Percentiles rank a stretch among this genome's conserved stretches.
These are phyloP conservation scores for Gentiana dahurica DNA, from an alignment of 257 asterid genomes.

Conservation along the genomic window DNA sequence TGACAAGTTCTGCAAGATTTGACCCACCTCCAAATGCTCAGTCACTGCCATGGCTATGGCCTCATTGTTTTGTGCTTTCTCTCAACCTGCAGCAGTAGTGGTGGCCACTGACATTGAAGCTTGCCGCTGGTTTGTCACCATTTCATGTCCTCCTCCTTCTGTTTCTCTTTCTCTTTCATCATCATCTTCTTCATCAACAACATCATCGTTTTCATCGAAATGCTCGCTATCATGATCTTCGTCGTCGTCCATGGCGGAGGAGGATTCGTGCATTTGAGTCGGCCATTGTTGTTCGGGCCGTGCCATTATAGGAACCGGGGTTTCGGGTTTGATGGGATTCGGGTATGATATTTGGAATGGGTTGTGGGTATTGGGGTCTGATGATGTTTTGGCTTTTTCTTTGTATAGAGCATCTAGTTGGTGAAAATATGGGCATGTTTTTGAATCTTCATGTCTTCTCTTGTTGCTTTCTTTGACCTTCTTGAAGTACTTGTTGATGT, in stretches of 20 bases:
- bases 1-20: slow-evolving; percentile 14
- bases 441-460: slow-evolving; percentile 73
- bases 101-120: slow-evolving; percentile 29
- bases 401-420: slow-evolving; percentile 76
- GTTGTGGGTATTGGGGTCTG: slow-evolving; percentile 6
- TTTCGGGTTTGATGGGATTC: slow-evolving; percentile 18
- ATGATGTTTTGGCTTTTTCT: slow-evolving; percentile 34
- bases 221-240: slow-evolving; percentile 31
- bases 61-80: background rate
- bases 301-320: slow-evolving; percentile 66
- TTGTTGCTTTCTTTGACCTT: slow-evolving; percentile 87
- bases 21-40: slow-evolving; percentile 20
- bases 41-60: slow-evolving; percentile 5
- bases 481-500: slow-evolving; percentile 87
- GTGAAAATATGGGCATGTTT: slow-evolving; percentile 86
- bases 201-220: slow-evolving; percentile 23
- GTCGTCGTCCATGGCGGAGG: slow-evolving; percentile 4
- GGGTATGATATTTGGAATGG: slow-evolving; percentile 5
- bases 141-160: slow-evolving; percentile 49
- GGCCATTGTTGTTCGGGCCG: slow-evolving; percentile 97
- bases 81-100: slow-evolving; percentile 18
- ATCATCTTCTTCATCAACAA: slow-evolving; percentile 18
- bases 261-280: slow-evolving; percentile 14
- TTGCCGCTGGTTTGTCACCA: slow-evolving; percentile 46
- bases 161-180: slow-evolving; percentile 40